Base-by-base conservation (phyloP, 805 yeast species). In the Yarrowia sp. region DNA sequence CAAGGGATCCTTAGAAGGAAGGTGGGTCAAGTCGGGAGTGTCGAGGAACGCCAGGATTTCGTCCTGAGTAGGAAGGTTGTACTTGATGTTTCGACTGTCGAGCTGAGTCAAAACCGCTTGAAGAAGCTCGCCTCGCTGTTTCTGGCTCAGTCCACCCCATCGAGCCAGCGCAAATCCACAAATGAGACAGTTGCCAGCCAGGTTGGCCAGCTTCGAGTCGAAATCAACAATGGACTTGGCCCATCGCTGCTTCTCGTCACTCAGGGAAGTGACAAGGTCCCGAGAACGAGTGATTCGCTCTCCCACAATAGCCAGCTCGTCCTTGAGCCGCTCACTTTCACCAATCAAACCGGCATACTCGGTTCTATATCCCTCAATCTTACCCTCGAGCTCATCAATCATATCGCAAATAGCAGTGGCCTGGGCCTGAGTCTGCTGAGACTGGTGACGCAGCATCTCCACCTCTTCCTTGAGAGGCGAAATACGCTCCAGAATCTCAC, bases 171-270 rank as follows among this genome's bases (percentile, higher is more conserved):
- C 82, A 0, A 90, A 85, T 0, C 97, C 83, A 0, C 84, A 80
- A 4, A 93, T 67, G 3, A 92, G 67, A 1, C 88, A 75, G 71
- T 88, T 83, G 0, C 97, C 97, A 26, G 85, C 77, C 3, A 90
- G 69, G 19, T 76, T 72, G 16, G 77, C 77, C 33, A 83, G 77
- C 49, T 80, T 79, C 0, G 70, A 65, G 14, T 78, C 79, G 71
- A 86, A 91, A 21, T 78, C 78, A 9, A 75, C 72, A n/a, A 85
- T 81, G 41, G 85, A 83, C 1, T 67, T 70, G n/a, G 81, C 75
- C 98, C 98, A 92, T 71, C 98, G 80, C 4, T 77, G 73, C 68
- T 88, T 82, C 72, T 92, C 98, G 0, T 74, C 73, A 0, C 87
- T 81, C 67, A 92, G 78, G 68, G 84, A 85, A 5, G 83, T 86